Evolutionary conservation across 208 protist species (phyloP), one percentile per base, ranked within the genome.

Genomic region (Wallacemonas sp.): DNA sequence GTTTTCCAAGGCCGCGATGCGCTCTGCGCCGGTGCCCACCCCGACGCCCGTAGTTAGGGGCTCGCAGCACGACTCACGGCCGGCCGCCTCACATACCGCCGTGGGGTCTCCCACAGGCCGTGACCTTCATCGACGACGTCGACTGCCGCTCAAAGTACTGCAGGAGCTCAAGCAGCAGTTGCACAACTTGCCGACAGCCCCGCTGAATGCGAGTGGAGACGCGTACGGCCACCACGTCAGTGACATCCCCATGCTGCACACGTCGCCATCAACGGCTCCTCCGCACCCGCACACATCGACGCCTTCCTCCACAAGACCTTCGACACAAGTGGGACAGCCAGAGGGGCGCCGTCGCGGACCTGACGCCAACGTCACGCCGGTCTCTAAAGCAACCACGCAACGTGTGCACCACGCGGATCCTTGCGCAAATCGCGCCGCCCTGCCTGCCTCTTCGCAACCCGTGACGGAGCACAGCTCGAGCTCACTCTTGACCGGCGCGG

Each of bases 151-250:
- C 56, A 54, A 62, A 33, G 41, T 81, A 2, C 45, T 81, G 11
- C 62, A 54, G 39, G 75, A 81, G 53, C 64, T 81, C 3, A 38
- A 53, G 14, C 59, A 72, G 17, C 63, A 80, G 39, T 64, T 80
- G 2, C 4, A 51, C 4, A 60, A 47, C 12, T 39, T 66, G 1
- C 8, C 41, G 14, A 39, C 31, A 3, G 30, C 14, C 27, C 3
- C 30, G 6, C 27, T 33, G 9, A 1, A 19, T 8, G 17, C 11
- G 11, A 31, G n/a, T 3, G 22, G 6, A 5, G 51, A 38, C 30
- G 5, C 51, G 17, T 49, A 49, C 44, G 22, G 17, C 12, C 22
- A 49, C 44, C 17, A 19, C 36, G 14, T 6, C 36, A 14, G 36
- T 17, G 36, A 14, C 36, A 6, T 41, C 14, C 36, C 36, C 36